Base-by-base conservation (phyloP, 2,329 filamentous ascomycete species). In the Pseudocercospora crystallina region DNA sequence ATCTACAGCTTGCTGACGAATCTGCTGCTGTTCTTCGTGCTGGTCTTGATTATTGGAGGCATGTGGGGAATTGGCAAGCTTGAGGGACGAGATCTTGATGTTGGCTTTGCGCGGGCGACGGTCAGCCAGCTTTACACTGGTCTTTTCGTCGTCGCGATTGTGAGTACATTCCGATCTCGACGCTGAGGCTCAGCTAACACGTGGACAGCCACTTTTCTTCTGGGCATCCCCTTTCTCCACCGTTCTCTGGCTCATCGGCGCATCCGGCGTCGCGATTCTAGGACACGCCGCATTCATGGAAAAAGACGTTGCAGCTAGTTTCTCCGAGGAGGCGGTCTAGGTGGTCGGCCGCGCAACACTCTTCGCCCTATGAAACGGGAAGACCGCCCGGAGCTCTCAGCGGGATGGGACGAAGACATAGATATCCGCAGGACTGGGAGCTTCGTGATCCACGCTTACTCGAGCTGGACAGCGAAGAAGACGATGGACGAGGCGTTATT, bases 251-350 rank as follows among this genome's bases (percentile, higher is more conserved):
- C 82, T 99, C 70, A 90, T 97, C 69, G 94, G 94, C 71, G 94
- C 94, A 65, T 92, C 88, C 63, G 91, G 90, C 71, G 90, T 96
- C 71, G 89, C 86, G 70, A 95, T 97, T 62, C 78, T 97, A 61
- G 94, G 94, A 74, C 94, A 99, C 77, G 94, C 94, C 15, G 54
- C 56, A 36, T 53, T 61, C 39, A 56, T 61, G 57, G 59, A 61
- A 52, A 61, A 61, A 55, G 59, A 61, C 48, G 59, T 97, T 80
- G 94, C 97, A 85, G 92, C 95, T 91, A 91, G 91, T 96, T 99
- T 99, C 96, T 96, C 92, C 82, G 94, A 95, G 91, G 94, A 99
- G 92, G 92, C 94, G 91, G 94, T 99, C 88, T 99, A 97, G 85
- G 82, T 95, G 91, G 91, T 97, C 94, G 92, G 90, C 92, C 92